phyloP scores from a whole-genome alignment of 768 basidiomycete genomes.

The Cubamyces sp. region DNA sequence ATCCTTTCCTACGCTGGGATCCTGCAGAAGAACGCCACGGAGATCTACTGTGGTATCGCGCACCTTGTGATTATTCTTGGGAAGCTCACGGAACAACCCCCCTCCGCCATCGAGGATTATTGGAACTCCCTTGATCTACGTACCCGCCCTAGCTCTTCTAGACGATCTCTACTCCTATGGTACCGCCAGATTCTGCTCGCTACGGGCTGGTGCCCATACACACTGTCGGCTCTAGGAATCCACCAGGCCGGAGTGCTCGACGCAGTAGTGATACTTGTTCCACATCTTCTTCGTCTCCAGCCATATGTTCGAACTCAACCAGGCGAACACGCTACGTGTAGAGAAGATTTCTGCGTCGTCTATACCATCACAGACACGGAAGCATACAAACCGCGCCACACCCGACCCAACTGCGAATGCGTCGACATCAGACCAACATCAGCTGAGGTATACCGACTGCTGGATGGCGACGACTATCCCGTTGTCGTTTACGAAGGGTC shows the following conservation, averaged over 20 bases:
- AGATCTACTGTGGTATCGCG: not conserved
- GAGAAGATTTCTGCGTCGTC: not conserved
- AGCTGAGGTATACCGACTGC: not conserved
- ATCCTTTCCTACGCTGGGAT: not conserved
- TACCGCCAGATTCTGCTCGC: not conserved
- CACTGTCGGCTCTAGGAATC: not conserved
- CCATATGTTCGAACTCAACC: not conserved
- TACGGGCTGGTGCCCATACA: not conserved
- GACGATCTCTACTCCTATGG: too few relatives aligned
- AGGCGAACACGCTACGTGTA: conserved; percentile 2
- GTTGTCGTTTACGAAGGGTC: not conserved
- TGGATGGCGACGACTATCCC: not conserved
- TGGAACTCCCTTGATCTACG: too few relatives aligned
- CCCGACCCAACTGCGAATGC: conserved; percentile 3
- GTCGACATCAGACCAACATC: conserved; percentile 1
- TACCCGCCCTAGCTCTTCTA: too few relatives aligned
- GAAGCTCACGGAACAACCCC: not conserved
- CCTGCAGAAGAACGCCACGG: not conserved
- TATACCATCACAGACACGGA: conserved; percentile 3
- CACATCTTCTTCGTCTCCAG: not conserved
- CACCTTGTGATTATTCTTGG: not conserved
- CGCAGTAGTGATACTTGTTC: too few relatives aligned
- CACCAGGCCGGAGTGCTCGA: too few relatives aligned
- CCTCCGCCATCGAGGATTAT: too few relatives aligned
- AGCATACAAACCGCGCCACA: not conserved